phyloP scores from a whole-genome alignment of 2,329 filamentous ascomycete species.

The Beauveria brongniartii region DNA sequence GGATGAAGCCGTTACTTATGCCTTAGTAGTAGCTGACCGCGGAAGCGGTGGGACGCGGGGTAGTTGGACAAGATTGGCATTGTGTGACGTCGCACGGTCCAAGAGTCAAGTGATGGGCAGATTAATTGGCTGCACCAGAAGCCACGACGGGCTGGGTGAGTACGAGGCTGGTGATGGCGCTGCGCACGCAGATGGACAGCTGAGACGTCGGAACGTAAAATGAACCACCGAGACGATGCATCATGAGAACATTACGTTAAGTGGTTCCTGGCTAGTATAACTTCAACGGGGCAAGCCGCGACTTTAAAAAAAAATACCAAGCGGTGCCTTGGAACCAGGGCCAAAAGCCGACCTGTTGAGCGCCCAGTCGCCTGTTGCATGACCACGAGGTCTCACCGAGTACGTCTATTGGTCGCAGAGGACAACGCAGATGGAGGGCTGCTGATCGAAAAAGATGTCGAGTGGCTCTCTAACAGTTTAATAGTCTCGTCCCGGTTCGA shows the following conservation, averaged over 20 bases:
- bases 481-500: neutral
- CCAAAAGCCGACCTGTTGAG: neutral
- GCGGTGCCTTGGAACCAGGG: neutral
- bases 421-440: neutral
- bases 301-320: neutral
- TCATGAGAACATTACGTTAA: neutral
- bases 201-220: neutral
- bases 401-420: conserved; percentile 10
- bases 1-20: neutral
- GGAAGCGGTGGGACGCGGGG: neutral
- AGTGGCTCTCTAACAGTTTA: neutral
- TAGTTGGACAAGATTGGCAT: neutral
- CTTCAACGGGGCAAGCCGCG: neutral
- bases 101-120: neutral
- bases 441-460: neutral
- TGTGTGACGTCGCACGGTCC: neutral
- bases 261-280: neutral
- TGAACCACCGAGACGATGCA: neutral
- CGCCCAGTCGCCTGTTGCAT: conserved; percentile 4
- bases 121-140: neutral
- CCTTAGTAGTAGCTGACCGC: neutral
- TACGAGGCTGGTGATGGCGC: neutral
- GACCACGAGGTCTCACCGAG: conserved; percentile 9
- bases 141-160: neutral
- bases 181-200: neutral